Evolutionary conservation across 768 basidiomycete genomes (phyloP).

Genomic region (Leccinum ochraceum): DNA sequence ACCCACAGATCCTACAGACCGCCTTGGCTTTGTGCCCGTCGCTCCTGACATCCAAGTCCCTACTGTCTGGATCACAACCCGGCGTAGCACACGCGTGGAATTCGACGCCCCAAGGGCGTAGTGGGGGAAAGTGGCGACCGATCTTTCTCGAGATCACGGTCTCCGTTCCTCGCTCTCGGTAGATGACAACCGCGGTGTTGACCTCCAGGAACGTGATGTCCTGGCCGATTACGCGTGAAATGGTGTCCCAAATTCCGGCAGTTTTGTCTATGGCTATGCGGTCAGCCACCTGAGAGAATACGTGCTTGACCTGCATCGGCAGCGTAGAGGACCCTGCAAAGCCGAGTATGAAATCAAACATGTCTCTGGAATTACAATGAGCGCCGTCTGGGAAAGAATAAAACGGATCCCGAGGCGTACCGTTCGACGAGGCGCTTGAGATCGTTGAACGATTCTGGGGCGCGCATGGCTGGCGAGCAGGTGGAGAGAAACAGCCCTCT

Average conservation of each 20-base stretch:
- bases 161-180: background rate
- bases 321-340: background rate
- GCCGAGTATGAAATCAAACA: background rate
- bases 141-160: background rate
- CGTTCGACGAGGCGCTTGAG: background rate
- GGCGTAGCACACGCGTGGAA: background rate
- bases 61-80: background rate
- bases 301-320: background rate
- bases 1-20: background rate
- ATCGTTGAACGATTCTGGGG: background rate
- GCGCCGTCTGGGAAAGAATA: background rate
- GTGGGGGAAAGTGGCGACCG: background rate
- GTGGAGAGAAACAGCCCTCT: background rate
- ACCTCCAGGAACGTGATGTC: background rate
- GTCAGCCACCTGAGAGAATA: background rate
- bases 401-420: background rate
- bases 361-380: background rate
- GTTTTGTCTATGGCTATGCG: background rate
- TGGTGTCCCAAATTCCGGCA: background rate
- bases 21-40: background rate
- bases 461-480: background rate
- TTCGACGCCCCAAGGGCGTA: background rate
- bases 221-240: background rate
- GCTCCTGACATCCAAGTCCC: background rate
- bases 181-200: background rate